Evolutionary conservation across 371 early-diverging fungal genomes (phyloP).

Genomic region (Mortierella sp.): DNA sequence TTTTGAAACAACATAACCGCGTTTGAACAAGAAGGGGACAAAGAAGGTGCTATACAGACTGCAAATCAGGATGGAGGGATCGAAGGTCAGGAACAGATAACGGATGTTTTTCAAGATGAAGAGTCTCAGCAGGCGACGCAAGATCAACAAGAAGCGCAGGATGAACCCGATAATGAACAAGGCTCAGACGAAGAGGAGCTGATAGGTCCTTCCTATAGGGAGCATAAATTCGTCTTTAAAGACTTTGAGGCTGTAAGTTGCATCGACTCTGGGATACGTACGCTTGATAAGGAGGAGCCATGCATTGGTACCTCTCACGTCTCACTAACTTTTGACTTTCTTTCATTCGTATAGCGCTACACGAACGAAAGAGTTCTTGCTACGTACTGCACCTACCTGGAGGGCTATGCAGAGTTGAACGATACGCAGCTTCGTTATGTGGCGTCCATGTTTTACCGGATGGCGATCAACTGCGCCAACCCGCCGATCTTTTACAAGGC

Average conservation of each 20-base stretch:
- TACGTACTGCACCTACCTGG: slow-evolving; percentile 70
- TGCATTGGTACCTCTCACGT: not conserved
- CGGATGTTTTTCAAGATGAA: slow-evolving; percentile 5
- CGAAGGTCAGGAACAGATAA: not conserved
- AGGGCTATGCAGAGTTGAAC: slow-evolving; percentile 62
- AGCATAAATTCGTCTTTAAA: slow-evolving; percentile 71
- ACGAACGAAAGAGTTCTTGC: slow-evolving; percentile 64
- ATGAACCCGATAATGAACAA: slow-evolving; percentile 43
- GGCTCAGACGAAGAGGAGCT: slow-evolving; percentile 15
- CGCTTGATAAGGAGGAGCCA: not conserved
- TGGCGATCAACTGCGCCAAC: slow-evolving; percentile 74
- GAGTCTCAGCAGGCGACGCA: slow-evolving; percentile 49
- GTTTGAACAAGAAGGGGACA: not conserved
- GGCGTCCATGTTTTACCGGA: slow-evolving; percentile 75
- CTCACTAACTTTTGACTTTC: not conserved
- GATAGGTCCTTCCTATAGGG: slow-evolving; percentile 51
- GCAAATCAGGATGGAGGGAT: slow-evolving; percentile 8
- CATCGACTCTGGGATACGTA: not conserved
- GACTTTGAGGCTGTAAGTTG: slow-evolving; percentile 70
- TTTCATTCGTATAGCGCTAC: slow-evolving; percentile 62
- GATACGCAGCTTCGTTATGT: slow-evolving; percentile 67
- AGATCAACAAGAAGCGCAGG: slow-evolving; percentile 51
- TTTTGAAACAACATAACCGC: not conserved
- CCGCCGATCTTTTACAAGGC: slow-evolving; percentile 72
- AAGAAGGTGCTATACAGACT: not conserved